A percentile compares a stretch with the other conserved stretches of the same genome.
These are phyloP conservation scores for Mallotus nudiflorus DNA, from an alignment of 345 rosid genomes.

Conservation along the genomic window DNA sequence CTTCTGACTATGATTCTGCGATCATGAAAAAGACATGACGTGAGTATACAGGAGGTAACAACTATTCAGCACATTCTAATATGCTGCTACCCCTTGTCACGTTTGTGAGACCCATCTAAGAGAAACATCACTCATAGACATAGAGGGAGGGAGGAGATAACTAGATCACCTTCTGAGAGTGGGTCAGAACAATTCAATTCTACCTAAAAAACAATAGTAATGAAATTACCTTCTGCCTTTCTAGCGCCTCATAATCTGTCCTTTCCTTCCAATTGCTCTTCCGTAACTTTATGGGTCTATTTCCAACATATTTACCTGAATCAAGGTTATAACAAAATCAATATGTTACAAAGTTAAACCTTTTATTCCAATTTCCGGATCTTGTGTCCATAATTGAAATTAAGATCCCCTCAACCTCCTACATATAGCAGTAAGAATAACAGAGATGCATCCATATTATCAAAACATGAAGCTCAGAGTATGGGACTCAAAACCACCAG, in stretches of 20 bases:
- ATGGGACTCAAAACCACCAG: not conserved
- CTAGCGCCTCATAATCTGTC: slow-evolving; percentile 69
- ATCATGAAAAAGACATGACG: slow-evolving; percentile 5
- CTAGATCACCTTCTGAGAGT: no score
- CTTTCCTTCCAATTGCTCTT: slow-evolving; percentile 99
- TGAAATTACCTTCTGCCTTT: slow-evolving; percentile 59
- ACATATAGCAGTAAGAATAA: not conserved
- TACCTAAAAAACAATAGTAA: no score
- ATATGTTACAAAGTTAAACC: not conserved
- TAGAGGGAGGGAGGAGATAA: no score
- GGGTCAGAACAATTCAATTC: no score
- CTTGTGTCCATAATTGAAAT: not conserved
- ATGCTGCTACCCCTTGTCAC: not conserved
- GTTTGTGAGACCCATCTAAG: not conserved
- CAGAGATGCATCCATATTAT: not conserved
- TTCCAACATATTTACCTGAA: slow-evolving; percentile 96
- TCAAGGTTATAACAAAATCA: slow-evolving; percentile 5
- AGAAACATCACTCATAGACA: not conserved
- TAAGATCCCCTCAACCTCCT: not conserved
- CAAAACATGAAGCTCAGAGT: not conserved
- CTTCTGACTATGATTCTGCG: slow-evolving; percentile 67
- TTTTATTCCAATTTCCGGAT: not conserved
- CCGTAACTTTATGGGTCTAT: slow-evolving; percentile 87
- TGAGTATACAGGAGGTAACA: not conserved
- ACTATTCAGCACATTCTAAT: not conserved